Base-by-base conservation (phyloP, 371 early-diverging fungal species). In the Neoconidiobolus thromboides region DNA sequence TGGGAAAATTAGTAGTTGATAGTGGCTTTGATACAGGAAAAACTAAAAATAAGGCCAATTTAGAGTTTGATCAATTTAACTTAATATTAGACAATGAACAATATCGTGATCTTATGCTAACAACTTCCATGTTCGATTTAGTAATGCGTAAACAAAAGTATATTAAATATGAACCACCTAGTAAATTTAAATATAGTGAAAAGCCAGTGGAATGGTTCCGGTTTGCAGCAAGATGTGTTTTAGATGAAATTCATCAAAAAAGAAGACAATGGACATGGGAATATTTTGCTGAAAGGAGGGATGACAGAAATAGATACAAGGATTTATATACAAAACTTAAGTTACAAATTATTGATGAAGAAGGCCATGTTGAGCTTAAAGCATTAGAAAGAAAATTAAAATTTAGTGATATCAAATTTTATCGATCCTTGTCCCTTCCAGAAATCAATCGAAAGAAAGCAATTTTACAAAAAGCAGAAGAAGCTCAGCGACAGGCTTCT, bases 61-160 rank as follows among this genome's bases (percentile, higher is more conserved):
- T 89, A 48, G 65, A 83, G 62, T 95, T 96, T 73, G 91, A 94
- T 65, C 93, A 94, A 59, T 75, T 98, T 39, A 88, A 86, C 0
- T 90, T 98, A 64, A 80, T 83, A 7, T 67, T 96, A 1, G 89
- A 92, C 58, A 85, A 93, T 59, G 81, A 86, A 50, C 97, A 98
- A 67, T 95, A 92, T 64, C 68, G 77, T 2, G 89, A 87, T 58
- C 73, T 84, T 0, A 72, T 93, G 59, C 63, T 87, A 43, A 76
- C 93, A 70, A 75, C 91, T 43, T 85, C 86, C 7, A 69, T 86
- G 1, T 91, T 96, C 65, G 86, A 92, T 61, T 76, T 81, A 1
- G 85, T 76, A 55, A 72, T 82, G 66, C 70, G 80, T 47, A 73
- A 81, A 55, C 76, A 87, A 44, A 78, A 85, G 81, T 95, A 91